Conservation (phyloP, 2,329 filamentous ascomycete genomes). For the Epichloe sp. region DNA sequence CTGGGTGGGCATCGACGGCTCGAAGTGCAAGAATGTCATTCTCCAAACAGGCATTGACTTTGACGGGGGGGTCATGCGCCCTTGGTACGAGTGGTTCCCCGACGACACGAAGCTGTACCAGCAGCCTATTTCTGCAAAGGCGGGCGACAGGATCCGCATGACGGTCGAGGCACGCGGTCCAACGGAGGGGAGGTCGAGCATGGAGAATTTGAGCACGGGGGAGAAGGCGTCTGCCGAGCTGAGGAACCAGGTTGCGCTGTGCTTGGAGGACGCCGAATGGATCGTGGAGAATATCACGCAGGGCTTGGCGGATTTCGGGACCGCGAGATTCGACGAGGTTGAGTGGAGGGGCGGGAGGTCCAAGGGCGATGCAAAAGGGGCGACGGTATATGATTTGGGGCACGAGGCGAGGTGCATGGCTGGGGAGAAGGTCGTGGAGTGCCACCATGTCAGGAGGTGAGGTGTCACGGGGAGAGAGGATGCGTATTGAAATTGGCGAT, state of each 20-base stretch:
- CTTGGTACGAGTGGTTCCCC: constrained; percentile 1
- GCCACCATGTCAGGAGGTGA: neutral
- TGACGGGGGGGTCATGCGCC: neutral
- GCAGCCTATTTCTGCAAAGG: neutral
- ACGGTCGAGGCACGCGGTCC: neutral
- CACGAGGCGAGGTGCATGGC: neutral
- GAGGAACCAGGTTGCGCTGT: neutral
- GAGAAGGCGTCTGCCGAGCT: neutral
- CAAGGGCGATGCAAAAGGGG: neutral
- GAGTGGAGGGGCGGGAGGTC: neutral
- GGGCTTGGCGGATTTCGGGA: neutral
- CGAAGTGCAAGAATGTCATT: neutral
- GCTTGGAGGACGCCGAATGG: neutral
- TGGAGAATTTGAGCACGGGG: constrained; percentile 3
- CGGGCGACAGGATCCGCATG: constrained; percentile 1
- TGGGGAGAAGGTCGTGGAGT: neutral
- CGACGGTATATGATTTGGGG: neutral
- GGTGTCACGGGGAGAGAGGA: too few relatives aligned
- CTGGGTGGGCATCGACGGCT: neutral
- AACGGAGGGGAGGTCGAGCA: neutral
- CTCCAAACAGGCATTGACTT: neutral
- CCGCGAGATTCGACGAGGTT: neutral
- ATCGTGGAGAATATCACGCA: neutral
- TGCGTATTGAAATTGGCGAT: too few relatives aligned
- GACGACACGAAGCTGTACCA: constrained; percentile 2